These are phyloP conservation scores for Cadophora gregata DNA, from an alignment of 2,329 filamentous ascomycete genomes.

Conservation along the genomic window DNA sequence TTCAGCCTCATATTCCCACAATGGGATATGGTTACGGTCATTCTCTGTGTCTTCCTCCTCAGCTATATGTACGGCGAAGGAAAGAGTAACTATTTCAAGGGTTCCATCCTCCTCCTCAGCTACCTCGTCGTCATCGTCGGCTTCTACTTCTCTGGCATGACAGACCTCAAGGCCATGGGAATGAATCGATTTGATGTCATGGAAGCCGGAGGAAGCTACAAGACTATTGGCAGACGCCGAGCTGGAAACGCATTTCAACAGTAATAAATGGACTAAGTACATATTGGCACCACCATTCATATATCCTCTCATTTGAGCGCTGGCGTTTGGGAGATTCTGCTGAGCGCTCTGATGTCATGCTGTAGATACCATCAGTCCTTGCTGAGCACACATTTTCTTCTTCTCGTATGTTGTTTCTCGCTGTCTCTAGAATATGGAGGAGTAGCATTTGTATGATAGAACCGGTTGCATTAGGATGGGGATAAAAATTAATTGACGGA, in stretches of 20 bases:
- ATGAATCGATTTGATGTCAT: conserved; percentile 45
- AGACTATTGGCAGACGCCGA: conserved; percentile 43
- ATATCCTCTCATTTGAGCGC: conserved; percentile 37
- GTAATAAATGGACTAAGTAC: conserved; percentile 18
- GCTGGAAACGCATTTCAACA: conserved; percentile 43
- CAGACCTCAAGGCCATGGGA: conserved; percentile 43
- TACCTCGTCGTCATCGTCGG: conserved; percentile 92
- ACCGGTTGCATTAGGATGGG: conserved; percentile 9
- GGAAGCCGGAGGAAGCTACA: conserved; percentile 42
- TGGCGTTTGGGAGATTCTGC: conserved; percentile 36
- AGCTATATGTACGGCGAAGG: conserved; percentile 98
- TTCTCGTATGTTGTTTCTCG: conserved; percentile 13
- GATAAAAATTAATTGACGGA: conserved; percentile 1
- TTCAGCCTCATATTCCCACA: conserved; percentile 95
- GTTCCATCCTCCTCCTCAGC: conserved; percentile 89
- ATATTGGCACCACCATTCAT: conserved; percentile 2
- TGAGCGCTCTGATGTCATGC: conserved; percentile 19
- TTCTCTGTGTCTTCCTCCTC: conserved; percentile 92
- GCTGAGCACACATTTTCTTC: conserved; percentile 21
- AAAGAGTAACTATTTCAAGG: conserved; percentile 99
- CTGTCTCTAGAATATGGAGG: neutral
- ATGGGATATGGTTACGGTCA: conserved; percentile 98
- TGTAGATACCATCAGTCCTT: conserved; percentile 31
- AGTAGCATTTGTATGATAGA: conserved; percentile 28
- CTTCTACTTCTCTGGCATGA: conserved; percentile 80